These are phyloP conservation scores for Boletus edulis DNA, from an alignment of 768 basidiomycete genomes.

Conservation along the genomic window DNA sequence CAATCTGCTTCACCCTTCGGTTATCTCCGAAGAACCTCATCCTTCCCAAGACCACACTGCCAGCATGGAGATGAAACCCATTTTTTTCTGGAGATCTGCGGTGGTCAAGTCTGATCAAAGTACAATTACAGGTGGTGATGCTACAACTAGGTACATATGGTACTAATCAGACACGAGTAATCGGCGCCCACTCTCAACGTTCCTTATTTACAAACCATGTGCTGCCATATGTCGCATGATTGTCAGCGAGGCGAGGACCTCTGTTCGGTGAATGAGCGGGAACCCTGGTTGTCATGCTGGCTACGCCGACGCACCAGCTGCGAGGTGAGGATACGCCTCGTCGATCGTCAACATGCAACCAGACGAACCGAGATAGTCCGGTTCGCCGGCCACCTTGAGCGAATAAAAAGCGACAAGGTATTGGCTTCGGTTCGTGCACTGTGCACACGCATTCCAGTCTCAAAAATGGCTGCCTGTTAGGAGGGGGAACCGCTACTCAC, in stretches of 20 bases:
- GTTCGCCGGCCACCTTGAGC: constrained; percentile 53
- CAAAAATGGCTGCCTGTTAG: background rate
- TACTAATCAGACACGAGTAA: constrained; percentile 7
- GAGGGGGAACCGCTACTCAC: constrained; percentile 36
- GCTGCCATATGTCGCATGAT: constrained; percentile 63
- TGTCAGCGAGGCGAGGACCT: constrained; percentile 57
- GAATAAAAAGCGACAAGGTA: constrained; percentile 60
- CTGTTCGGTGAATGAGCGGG: constrained; percentile 33
- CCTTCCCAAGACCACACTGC: background rate
- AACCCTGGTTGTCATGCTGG: constrained; percentile 6
- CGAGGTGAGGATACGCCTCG: constrained; percentile 55
- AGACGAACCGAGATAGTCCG: constrained; percentile 51
- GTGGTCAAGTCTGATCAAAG: background rate
- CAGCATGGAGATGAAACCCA: constrained; percentile 1
- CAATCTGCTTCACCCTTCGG: constrained; percentile 4
- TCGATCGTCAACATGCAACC: constrained; percentile 64
- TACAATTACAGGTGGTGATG: constrained; percentile 13
- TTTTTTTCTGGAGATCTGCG: background rate
- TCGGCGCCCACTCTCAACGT: background rate
- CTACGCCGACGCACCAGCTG: constrained; percentile 44
- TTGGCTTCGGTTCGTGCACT: constrained; percentile 56
- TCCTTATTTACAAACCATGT: constrained; percentile 37
- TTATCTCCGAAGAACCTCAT: constrained; percentile 6
- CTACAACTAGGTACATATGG: constrained; percentile 6
- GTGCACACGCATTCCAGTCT: background rate